Base-by-base conservation (phyloP, 352 stramenopile species). In the Phytophthora pinifolia region DNA sequence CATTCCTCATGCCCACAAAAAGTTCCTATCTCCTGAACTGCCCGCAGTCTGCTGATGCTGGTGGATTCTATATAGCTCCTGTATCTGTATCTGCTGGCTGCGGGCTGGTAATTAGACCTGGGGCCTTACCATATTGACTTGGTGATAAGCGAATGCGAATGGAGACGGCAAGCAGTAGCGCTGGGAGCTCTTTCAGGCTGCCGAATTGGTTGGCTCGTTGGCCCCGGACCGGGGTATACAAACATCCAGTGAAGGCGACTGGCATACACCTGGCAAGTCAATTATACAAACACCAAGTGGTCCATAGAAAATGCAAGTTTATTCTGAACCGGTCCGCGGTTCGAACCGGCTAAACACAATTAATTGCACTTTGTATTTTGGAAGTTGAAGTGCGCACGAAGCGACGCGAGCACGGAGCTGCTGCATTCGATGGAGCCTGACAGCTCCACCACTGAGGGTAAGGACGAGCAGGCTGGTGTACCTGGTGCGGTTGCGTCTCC, bases 81-180 rank as follows among this genome's bases (percentile, higher is more conserved):
- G 25, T 30, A 18, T 27, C 13, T 9, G 30, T 44, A 9, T 43
- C 46, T 45, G 22, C 35, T 17, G 38, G 15, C 33, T 50, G 32
- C 35, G 25, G n/a, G 20, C 15, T 51, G 12, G 15, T 8, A 34
- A 27, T 18, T 25, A 10, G 37, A 59, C 45, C 15, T 27, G 63
- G 35, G 31, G 58, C 46, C 80, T 86, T 89, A 92, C 81, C 81
- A 92, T 92, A 86, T 92, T 88, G 79, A 92, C 81, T 89, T 84
- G 79, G 79, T 80, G 79, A 88, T 86, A 83, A 80, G 81, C 79
- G 79, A 92, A 92, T 89, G 81, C 79, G 79, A 89, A 86, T 89
- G 79, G 31, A 25, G 42, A 39, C 54, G 25, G 12, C 3, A 9
- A 18, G 12, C 3, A 9, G 12, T 15, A 70, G 63, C 62, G 39